Percentiles rank a stretch among this genome's conserved stretches.
These are phyloP conservation scores for Epichloe uncinata DNA, from an alignment of 2,329 filamentous ascomycete genomes.

Conservation along the genomic window DNA sequence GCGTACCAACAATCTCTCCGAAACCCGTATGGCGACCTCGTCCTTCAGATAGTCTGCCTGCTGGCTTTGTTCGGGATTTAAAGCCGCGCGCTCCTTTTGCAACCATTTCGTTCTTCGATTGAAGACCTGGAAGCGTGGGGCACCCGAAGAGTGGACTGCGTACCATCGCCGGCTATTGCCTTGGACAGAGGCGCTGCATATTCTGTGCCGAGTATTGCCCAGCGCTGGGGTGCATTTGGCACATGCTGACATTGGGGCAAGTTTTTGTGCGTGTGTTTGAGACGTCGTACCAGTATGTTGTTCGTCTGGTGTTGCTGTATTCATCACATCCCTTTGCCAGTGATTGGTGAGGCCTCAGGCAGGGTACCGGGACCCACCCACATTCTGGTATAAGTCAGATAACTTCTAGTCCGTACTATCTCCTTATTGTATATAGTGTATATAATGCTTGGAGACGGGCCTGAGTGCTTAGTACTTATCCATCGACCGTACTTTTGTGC, in stretches of 20 bases:
- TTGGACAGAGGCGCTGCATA: constrained; percentile 8
- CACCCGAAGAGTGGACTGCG: constrained; percentile 64
- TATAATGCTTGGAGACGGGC: too few species aligned
- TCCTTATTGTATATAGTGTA: too few species aligned
- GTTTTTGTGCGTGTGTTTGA: neutral
- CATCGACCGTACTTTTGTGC: too few species aligned
- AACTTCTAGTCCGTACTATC: too few species aligned
- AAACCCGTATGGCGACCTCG: constrained; percentile 73
- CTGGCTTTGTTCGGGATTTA: constrained; percentile 55
- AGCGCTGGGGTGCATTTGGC: constrained; percentile 12
- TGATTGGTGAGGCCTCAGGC: too few species aligned
- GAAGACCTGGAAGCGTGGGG: constrained; percentile 79
- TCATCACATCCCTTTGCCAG: too few species aligned
- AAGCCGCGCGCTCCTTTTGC: constrained; percentile 77
- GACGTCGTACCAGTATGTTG: neutral
- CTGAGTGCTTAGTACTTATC: too few species aligned
- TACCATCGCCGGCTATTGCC: constrained; percentile 40
- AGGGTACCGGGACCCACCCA: too few species aligned
- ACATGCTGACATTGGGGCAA: constrained; percentile 19
- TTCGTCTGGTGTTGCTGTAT: too few species aligned
- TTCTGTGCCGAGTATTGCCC: constrained; percentile 14
- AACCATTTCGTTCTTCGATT: constrained; percentile 77
- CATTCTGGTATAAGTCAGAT: too few species aligned
- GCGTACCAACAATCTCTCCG: constrained; percentile 67
- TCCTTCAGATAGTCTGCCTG: constrained; percentile 87